Evolutionary conservation across 2,329 filamentous ascomycete genomes (phyloP), one percentile per base, ranked within the genome.

Genomic region (Neophaeococcomyces mojaviensis): DNA sequence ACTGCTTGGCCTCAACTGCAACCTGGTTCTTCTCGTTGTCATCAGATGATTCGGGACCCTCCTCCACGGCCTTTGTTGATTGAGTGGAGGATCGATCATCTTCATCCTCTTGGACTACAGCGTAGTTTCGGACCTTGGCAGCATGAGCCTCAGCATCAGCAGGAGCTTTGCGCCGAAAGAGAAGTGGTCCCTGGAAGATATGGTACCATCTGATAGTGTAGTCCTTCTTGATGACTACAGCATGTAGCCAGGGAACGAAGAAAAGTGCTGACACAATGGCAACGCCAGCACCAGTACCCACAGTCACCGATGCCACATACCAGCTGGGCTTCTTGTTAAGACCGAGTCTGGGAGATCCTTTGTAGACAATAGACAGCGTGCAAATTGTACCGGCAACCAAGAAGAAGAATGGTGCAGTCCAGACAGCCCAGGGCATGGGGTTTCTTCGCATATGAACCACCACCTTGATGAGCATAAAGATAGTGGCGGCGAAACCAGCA

Each of bases 291-390:
- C 82, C 83, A 30, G 71, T 72, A 33, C 83, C 82, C 49, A 87
- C 59, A 15, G 79, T 81, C 50, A 87, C 82, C 12, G 75, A 67
- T 9, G 73, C 81, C 50, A 88, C 77, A 59, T 78, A 88, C 74
- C 76, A 81, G 7, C 65, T 64, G 1, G 84, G 81, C 71, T 82
- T 84, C 66, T 82, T 77, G 68, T 68, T 71, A 22, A 86, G 69
- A 18, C 74, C 73, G 24, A 86, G 74, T 49, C 71, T 80, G 19
- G 84, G 83, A 8, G 84, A 86, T 26, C 84, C 84, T 73, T 88
- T 88, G 76, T 86, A 88, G 55, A 88, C 84, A 57, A 89, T 80
- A 35, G 82, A 86, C 4, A 89, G 72, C 0, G 84, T 46, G 68
- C 83, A 86, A 58, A 88, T 68, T 48, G 82, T 86, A 46, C 74